A percentile compares a stretch with the other conserved stretches of the same genome.
Conservation (phyloP, 2,329 filamentous ascomycete genomes). For the Penicillium sp. region DNA sequence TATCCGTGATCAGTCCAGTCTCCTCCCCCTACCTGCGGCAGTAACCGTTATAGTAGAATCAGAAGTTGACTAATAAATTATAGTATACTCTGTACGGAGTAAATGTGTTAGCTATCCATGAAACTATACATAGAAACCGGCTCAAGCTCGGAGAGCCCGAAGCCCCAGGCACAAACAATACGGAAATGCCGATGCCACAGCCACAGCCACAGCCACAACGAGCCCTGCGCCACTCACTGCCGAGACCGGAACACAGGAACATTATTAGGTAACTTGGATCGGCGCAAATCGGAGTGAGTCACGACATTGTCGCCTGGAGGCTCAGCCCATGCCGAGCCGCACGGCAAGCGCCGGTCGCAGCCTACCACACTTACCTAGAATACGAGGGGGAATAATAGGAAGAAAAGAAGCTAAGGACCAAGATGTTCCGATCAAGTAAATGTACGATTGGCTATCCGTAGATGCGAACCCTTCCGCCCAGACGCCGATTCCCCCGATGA, state of each 20-base stretch:
- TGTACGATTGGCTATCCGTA: conserved; percentile 14
- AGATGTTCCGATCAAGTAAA: conserved; percentile 6
- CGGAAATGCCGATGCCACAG: background rate
- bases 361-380: background rate
- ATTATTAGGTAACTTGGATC: no score
- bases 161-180: background rate
- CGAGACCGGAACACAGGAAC: background rate
- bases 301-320: background rate
- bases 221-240: background rate
- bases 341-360: background rate
- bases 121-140: background rate
- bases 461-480: conserved; percentile 10
- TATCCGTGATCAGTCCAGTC: no score
- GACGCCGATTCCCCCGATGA: conserved; percentile 10
- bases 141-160: background rate
- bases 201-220: conserved; percentile 1
- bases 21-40: no score
- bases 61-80: no score
- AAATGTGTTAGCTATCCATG: background rate
- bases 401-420: background rate
- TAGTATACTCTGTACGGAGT: background rate
- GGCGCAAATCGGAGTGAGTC: conserved; percentile 6
- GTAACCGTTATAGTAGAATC: no score
- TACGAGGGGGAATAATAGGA: background rate
- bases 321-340: conserved; percentile 2